These are phyloP conservation scores for Nepenthes alata DNA, from an alignment of 179 eudicot species.

Conservation along the genomic window DNA sequence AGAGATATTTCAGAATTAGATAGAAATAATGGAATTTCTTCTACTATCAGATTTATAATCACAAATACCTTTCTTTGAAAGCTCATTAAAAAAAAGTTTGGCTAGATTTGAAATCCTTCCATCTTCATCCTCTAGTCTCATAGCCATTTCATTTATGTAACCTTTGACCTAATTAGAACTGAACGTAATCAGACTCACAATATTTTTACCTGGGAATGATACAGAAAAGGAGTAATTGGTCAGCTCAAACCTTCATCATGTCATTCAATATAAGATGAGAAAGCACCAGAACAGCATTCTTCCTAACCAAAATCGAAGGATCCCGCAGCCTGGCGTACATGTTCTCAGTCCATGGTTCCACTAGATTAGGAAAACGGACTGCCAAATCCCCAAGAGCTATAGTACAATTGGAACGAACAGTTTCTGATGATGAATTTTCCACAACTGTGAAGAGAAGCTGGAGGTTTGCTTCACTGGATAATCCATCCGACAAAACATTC, in stretches of 20 bases:
- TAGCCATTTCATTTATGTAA: constrained; percentile 81
- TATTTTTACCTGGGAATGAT: neutral
- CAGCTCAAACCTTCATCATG: constrained; percentile 86
- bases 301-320: constrained; percentile 72
- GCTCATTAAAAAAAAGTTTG: constrained; percentile 74
- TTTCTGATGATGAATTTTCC: constrained; percentile 79
- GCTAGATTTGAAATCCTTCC: constrained; percentile 85
- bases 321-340: constrained; percentile 84
- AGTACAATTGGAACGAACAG: constrained; percentile 92
- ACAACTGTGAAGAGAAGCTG: constrained; percentile 95
- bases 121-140: constrained; percentile 86
- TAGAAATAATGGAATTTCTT: neutral
- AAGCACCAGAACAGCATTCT: constrained; percentile 94
- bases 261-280: constrained; percentile 95
- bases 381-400: constrained; percentile 94
- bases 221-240: neutral
- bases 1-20: too few species aligned
- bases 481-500: constrained; percentile 4
- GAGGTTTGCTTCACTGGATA: constrained; percentile 75
- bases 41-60: neutral
- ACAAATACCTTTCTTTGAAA: constrained; percentile 75
- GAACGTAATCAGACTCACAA: constrained; percentile 7
- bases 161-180: constrained; percentile 66
- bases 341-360: constrained; percentile 98
- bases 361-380: constrained; percentile 86